These are phyloP conservation scores for Leucocoprinus leucothites DNA, from an alignment of 768 basidiomycete species.

Conservation along the genomic window DNA sequence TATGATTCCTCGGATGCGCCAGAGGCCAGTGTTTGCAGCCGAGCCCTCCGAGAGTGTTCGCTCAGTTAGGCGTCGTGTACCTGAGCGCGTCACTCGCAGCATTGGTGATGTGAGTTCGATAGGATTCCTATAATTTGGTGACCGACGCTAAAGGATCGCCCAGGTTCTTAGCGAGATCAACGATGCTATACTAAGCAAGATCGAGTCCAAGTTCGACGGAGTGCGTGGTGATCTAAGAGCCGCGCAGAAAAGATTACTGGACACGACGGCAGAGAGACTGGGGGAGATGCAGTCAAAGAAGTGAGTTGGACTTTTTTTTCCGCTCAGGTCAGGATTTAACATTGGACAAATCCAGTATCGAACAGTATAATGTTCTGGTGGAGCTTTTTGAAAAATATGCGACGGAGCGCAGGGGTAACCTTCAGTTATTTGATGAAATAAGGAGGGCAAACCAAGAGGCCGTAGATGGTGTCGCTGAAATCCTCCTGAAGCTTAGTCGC, in stretches of 20 bases:
- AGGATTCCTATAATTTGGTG: background rate
- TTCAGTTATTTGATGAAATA: conserved; percentile 39
- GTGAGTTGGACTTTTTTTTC: conserved; percentile 24
- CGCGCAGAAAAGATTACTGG: conserved; percentile 44
- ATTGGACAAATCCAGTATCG: conserved; percentile 31
- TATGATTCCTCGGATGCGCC: background rate
- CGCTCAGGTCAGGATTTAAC: background rate
- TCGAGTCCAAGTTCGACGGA: conserved; percentile 43
- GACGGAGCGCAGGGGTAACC: conserved; percentile 35
- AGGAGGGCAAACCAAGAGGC: conserved; percentile 36
- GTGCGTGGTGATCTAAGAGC: conserved; percentile 43
- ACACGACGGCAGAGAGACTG: conserved; percentile 41
- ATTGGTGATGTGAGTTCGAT: conserved; percentile 40
- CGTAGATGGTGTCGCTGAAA: conserved; percentile 29
- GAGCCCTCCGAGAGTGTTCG: background rate
- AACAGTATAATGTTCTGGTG: conserved; percentile 51
- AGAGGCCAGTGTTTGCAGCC: background rate
- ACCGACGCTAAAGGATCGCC: background rate
- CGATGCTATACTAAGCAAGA: conserved; percentile 46
- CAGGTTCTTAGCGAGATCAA: conserved; percentile 53
- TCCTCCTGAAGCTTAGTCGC: conserved; percentile 47
- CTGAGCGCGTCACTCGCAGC: conserved; percentile 13
- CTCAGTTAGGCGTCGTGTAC: background rate
- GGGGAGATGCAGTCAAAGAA: conserved; percentile 41
- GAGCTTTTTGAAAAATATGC: conserved; percentile 55